Conservation (phyloP, 176 grass and related monocot genomes). For the Urochloa ruziziensis region DNA sequence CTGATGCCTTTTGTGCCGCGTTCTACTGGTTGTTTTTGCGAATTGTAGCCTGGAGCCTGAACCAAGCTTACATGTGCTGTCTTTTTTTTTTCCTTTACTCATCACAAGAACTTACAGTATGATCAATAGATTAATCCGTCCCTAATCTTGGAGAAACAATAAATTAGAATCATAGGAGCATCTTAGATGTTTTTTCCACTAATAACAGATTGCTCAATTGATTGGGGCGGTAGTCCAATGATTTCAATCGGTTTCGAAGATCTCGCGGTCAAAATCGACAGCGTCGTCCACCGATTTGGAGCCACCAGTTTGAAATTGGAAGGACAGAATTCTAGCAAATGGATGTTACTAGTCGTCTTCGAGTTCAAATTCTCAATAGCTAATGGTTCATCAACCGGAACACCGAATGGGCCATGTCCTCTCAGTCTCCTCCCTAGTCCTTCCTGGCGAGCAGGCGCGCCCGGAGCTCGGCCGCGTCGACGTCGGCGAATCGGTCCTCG, state of each 20-base stretch:
- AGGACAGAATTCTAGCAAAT: background rate
- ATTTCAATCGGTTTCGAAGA: background rate
- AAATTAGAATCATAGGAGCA: background rate
- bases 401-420: too few relatives aligned
- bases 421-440: background rate
- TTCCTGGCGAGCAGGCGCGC: constrained; percentile 33
- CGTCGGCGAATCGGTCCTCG: constrained; percentile 45
- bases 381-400: background rate
- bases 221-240: background rate
- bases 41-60: background rate
- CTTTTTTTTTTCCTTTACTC: background rate
- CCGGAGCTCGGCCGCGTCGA: constrained; percentile 52
- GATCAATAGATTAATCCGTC: background rate
- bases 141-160: background rate
- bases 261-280: background rate
- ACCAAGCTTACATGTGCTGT: background rate
- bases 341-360: background rate
- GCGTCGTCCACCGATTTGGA: too few relatives aligned
- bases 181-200: background rate
- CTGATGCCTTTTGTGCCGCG: background rate
- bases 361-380: background rate
- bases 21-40: background rate
- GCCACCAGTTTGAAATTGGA: background rate
- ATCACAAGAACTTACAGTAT: background rate
- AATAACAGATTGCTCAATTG: background rate